Evolutionary conservation across 306 rosid genomes (phyloP).

Genomic region (Lithocarpus polystachyus): DNA sequence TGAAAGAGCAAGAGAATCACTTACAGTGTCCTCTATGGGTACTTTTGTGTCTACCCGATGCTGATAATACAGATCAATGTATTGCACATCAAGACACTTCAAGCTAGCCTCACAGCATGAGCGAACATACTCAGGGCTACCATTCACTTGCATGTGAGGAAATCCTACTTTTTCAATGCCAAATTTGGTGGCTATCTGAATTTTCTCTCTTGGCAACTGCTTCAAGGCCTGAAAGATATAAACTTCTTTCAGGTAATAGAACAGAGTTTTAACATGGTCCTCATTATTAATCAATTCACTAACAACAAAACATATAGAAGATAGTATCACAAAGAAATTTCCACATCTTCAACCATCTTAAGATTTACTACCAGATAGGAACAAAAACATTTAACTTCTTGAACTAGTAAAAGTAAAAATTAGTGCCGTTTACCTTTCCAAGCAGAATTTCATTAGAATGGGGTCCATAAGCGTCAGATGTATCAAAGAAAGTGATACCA

Average conservation of each 20-base stretch:
- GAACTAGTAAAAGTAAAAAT: background rate
- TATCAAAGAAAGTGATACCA: slow-evolving; percentile 43
- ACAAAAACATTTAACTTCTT: background rate
- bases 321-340: background rate
- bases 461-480: slow-evolving; percentile 34
- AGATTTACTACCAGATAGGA: background rate
- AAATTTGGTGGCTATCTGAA: slow-evolving; percentile 80
- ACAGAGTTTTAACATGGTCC: background rate
- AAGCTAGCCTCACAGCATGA: slow-evolving; percentile 70
- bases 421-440: slow-evolving; percentile 23
- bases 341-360: background rate
- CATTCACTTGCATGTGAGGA: slow-evolving; percentile 25
- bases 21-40: slow-evolving; percentile 76
- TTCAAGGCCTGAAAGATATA: slow-evolving; percentile 50
- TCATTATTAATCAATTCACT: background rate
- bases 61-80: slow-evolving; percentile 77
- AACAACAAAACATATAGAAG: background rate
- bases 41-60: slow-evolving; percentile 54
- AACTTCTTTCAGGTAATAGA: background rate
- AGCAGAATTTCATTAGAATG: slow-evolving; percentile 32
- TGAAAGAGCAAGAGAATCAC: background rate
- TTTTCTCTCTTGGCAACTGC: slow-evolving; percentile 59
- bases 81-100: slow-evolving; percentile 64
- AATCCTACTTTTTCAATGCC: slow-evolving; percentile 28
- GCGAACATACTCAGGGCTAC: slow-evolving; percentile 70